Conservation (phyloP, 805 yeast genomes). For the Wickerhamomyces rabaulensis region DNA sequence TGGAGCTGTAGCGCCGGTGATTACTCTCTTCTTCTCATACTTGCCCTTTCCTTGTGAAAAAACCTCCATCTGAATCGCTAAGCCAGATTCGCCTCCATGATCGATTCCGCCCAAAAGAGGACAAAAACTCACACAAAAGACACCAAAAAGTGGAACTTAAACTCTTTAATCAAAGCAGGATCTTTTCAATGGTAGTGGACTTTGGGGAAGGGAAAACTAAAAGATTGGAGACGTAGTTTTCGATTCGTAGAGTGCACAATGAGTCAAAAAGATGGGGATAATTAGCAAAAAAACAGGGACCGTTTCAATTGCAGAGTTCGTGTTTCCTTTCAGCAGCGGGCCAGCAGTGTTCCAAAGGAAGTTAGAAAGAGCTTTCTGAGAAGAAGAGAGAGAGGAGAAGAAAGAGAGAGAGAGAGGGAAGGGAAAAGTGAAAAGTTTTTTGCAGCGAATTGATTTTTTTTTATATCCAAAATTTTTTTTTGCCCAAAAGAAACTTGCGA, state of each 20-base stretch:
- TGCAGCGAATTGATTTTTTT: slow-evolving; percentile 6
- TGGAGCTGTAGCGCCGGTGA: neutral
- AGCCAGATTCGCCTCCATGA: neutral
- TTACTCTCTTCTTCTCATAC: neutral
- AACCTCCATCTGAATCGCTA: neutral
- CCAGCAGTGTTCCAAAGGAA: slow-evolving; percentile 6
- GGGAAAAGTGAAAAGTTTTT: slow-evolving; percentile 16
- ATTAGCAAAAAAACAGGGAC: neutral
- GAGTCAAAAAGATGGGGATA: neutral
- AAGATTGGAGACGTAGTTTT: slow-evolving; percentile 8
- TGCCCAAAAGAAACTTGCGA: slow-evolving; percentile 3
- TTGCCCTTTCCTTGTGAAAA: neutral
- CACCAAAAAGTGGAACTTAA: neutral
- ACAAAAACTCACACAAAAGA: neutral
- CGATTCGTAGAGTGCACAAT: neutral
- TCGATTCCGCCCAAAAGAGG: neutral
- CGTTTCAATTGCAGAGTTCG: slow-evolving; percentile 2
- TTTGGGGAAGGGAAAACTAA: neutral
- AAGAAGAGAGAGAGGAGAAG: slow-evolving; percentile 26
- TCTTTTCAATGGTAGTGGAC: neutral
- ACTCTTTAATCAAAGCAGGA: slow-evolving; percentile 2
- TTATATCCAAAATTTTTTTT: slow-evolving; percentile 7
- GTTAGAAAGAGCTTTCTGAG: slow-evolving; percentile 26
- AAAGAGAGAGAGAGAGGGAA: slow-evolving; percentile 19
- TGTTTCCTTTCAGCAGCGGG: slow-evolving; percentile 1